These are phyloP conservation scores for Blastobotrys chiropterorum DNA, from an alignment of 805 yeast genomes.

Conservation along the genomic window DNA sequence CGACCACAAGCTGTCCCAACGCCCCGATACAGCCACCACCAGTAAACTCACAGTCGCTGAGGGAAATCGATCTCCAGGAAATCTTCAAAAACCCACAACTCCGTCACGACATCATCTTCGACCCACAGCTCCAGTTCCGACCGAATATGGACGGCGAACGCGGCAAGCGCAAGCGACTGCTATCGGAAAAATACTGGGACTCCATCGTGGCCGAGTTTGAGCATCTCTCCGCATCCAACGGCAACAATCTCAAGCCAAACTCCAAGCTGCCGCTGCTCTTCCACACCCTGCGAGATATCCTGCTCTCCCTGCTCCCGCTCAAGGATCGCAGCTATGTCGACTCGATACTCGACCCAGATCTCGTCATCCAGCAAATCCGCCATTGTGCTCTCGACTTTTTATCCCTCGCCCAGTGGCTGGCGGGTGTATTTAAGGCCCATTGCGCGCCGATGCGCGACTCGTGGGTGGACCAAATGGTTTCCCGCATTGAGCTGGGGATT, in stretches of 20 bases:
- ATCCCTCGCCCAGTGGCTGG: slow-evolving; percentile 65
- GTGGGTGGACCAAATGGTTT: slow-evolving; percentile 80
- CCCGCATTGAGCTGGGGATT: slow-evolving; percentile 43
- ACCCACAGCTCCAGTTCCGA: slow-evolving; percentile 85
- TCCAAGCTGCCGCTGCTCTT: slow-evolving; percentile 62
- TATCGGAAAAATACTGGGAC: slow-evolving; percentile 79
- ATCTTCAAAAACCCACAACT: slow-evolving; percentile 87
- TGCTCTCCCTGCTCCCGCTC: slow-evolving; percentile 68
- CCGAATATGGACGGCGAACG: slow-evolving; percentile 90
- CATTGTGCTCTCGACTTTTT: slow-evolving; percentile 63
- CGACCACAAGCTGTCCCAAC: slow-evolving; percentile 4
- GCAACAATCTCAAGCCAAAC: slow-evolving; percentile 13
- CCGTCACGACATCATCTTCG: slow-evolving; percentile 88
- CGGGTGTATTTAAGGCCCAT: slow-evolving; percentile 72
- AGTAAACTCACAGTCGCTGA: slow-evolving; percentile 69
- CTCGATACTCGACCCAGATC: slow-evolving; percentile 69
- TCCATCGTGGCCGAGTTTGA: slow-evolving; percentile 65
- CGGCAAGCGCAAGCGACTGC: slow-evolving; percentile 66
- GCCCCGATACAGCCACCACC: slow-evolving; percentile 55
- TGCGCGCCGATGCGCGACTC: slow-evolving; percentile 95
- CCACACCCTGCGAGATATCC: slow-evolving; percentile 69
- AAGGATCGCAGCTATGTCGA: slow-evolving; percentile 63
- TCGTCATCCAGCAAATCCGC: slow-evolving; percentile 66
- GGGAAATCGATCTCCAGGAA: slow-evolving; percentile 82
- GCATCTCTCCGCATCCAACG: slow-evolving; percentile 22